A percentile compares a stretch with the other conserved stretches of the same genome.
phyloP scores from a whole-genome alignment of 495 filamentous ascomycete genomes.

The Entonaema liquescens region DNA sequence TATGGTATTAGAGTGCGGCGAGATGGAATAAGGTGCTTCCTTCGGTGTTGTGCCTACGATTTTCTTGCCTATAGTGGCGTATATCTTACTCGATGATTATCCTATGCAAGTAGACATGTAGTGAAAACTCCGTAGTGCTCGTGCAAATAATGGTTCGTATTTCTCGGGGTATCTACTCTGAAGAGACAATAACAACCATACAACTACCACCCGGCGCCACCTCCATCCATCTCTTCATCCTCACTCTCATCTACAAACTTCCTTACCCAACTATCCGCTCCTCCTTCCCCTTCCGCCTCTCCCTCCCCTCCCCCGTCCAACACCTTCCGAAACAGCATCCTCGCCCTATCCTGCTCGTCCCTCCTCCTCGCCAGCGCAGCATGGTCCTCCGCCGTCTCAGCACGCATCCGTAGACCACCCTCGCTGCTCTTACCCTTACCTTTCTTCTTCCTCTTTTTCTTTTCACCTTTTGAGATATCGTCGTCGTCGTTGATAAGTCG shows the following conservation, averaged over 20 bases:
- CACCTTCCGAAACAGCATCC: slow-evolving; percentile 42
- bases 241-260: slow-evolving; percentile 40
- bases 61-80: background rate
- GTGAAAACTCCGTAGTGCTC: background rate
- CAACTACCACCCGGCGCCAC: slow-evolving; percentile 16
- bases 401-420: slow-evolving; percentile 21
- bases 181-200: background rate
- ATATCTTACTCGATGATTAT: background rate
- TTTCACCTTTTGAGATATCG: background rate
- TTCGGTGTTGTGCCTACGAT: background rate
- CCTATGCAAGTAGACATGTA: background rate
- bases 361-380: slow-evolving; percentile 36
- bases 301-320: slow-evolving; percentile 41
- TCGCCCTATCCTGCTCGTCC: slow-evolving; percentile 43
- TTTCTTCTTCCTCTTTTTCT: background rate
- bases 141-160: background rate
- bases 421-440: background rate
- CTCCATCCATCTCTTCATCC: slow-evolving; percentile 28
- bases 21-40: background rate
- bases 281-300: slow-evolving; percentile 22
- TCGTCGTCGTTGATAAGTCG: slow-evolving; percentile 25
- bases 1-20: background rate
- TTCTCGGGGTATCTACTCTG: slow-evolving; percentile 14
- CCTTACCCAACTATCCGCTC: slow-evolving; percentile 38
- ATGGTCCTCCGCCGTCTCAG: slow-evolving; percentile 33